These are phyloP conservation scores for Dalbergia cochinchinensis DNA, from an alignment of 306 rosid species.

Conservation along the genomic window DNA sequence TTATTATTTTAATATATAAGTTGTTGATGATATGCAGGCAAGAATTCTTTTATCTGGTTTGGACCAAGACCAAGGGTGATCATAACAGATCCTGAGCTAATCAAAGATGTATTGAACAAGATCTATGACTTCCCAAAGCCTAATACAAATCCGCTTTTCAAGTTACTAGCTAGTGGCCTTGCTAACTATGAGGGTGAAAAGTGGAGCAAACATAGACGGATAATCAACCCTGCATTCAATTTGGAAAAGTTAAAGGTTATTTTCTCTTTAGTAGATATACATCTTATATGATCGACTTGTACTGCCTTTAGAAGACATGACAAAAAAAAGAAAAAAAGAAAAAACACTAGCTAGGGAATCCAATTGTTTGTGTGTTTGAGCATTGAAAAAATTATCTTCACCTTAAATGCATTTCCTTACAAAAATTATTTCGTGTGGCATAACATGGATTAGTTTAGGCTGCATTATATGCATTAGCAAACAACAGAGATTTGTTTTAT, in stretches of 20 bases:
- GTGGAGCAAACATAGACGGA: conserved; percentile 48
- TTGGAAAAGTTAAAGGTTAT: conserved; percentile 47
- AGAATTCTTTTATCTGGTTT: background rate
- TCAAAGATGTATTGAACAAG: no score
- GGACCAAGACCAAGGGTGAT: background rate
- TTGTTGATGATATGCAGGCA: no score
- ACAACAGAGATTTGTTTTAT: background rate
- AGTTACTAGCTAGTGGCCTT: no score
- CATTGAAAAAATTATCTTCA: background rate
- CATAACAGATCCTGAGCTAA: background rate
- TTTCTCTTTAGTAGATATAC: background rate
- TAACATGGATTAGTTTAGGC: no score
- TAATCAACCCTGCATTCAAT: conserved; percentile 41
- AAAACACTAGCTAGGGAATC: background rate
- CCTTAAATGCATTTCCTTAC: no score
- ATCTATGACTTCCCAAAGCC: no score
- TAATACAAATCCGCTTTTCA: no score
- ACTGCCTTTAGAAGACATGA: background rate
- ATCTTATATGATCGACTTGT: background rate
- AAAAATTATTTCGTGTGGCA: background rate
- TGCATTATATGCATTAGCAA: no score
- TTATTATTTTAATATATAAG: no score
- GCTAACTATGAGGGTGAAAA: no score
- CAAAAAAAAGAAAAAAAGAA: no score
- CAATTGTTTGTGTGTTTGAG: no score